Evolutionary conservation across 345 rosid species (phyloP).

Genomic region (Euphorbia pulcherrima): DNA sequence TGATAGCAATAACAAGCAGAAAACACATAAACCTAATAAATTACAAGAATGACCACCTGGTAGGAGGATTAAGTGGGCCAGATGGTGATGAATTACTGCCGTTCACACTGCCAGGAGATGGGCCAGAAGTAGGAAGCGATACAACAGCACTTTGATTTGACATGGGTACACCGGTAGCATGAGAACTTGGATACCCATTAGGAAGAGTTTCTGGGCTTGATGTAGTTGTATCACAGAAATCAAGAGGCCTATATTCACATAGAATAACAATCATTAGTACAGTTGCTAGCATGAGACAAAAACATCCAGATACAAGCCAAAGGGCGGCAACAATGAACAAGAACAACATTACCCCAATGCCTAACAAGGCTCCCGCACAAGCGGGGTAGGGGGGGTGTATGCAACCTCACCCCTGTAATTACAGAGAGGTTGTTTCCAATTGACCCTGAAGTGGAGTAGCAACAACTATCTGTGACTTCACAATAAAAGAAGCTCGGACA

Average conservation of each 20-base stretch:
- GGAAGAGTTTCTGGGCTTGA: slow-evolving; percentile 61
- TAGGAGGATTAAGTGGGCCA: slow-evolving; percentile 51
- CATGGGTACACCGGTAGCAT: slow-evolving; percentile 46
- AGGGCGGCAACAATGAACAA: not conserved
- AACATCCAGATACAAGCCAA: not conserved
- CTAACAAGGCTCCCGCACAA: no score
- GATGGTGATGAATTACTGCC: slow-evolving; percentile 58
- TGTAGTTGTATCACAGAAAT: slow-evolving; percentile 65
- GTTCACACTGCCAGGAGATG: slow-evolving; percentile 56
- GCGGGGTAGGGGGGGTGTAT: no score
- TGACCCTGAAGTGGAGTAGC: no score
- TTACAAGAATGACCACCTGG: slow-evolving; percentile 46
- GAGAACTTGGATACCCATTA: slow-evolving; percentile 58
- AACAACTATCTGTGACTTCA: no score
- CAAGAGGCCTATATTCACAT: slow-evolving; percentile 82
- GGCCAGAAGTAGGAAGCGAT: slow-evolving; percentile 62
- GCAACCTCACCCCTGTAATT: no score
- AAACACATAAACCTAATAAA: slow-evolving; percentile 13
- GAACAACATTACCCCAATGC: no score
- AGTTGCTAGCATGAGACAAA: slow-evolving; percentile 13
- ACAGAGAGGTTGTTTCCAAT: no score
- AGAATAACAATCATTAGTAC: slow-evolving; percentile 23
- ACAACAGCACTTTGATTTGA: slow-evolving; percentile 63
- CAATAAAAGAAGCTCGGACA: no score
- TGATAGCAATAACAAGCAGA: not conserved